These are phyloP conservation scores for Adenanthera pavonina DNA, from an alignment of 306 rosid genomes.

Conservation along the genomic window DNA sequence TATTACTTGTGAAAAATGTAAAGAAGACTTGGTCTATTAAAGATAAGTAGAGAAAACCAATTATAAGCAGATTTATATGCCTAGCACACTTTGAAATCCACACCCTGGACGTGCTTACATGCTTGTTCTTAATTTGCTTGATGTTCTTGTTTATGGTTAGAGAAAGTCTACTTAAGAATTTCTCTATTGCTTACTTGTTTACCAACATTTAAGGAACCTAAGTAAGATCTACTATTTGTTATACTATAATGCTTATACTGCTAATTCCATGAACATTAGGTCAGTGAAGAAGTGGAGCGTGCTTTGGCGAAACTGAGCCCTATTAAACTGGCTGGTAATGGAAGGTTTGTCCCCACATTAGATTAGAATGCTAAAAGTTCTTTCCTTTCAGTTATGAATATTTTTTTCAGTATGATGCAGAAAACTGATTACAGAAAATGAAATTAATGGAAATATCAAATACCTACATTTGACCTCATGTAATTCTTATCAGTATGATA, in stretches of 20 bases:
- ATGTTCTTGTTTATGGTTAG: neutral
- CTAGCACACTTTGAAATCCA: neutral
- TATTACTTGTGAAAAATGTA: neutral
- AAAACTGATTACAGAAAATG: neutral
- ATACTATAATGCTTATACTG: conserved; percentile 32
- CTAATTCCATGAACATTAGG: conserved; percentile 55
- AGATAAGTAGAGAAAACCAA: neutral
- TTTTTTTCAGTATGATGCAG: conserved; percentile 25
- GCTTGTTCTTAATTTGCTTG: neutral
- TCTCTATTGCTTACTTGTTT: neutral
- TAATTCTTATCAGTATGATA: neutral
- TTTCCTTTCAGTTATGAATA: conserved; percentile 16
- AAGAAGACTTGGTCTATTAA: neutral
- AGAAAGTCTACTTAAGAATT: neutral
- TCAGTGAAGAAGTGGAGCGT: conserved; percentile 88
- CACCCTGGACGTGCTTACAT: neutral
- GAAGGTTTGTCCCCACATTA: conserved; percentile 56
- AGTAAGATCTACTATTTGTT: conserved; percentile 6
- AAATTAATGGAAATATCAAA: neutral
- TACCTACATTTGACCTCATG: conserved; percentile 3
- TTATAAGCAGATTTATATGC: neutral
- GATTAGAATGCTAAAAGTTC: conserved; percentile 18
- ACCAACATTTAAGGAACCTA: neutral
- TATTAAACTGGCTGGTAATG: conserved; percentile 53
- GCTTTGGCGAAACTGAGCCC: conserved; percentile 69